These are phyloP conservation scores for Sphaerostilbella broomeana DNA, from an alignment of 2,329 filamentous ascomycete species.

Conservation along the genomic window DNA sequence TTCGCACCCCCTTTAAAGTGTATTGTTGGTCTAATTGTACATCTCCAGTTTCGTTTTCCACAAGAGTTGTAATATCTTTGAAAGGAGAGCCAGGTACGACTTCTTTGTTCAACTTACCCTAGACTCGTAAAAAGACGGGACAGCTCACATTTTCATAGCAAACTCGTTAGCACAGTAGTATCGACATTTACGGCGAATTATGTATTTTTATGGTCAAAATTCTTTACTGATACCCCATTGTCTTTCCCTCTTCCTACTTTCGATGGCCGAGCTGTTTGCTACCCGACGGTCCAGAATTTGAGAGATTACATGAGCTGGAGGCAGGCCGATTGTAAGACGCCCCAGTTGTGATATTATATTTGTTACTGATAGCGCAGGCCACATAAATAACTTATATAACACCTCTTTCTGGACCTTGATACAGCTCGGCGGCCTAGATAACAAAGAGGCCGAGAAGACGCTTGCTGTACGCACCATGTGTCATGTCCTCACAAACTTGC, in stretches of 20 bases:
- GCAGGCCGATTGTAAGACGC: constrained; percentile 78
- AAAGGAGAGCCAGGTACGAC: constrained; percentile 67
- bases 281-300: constrained; percentile 74
- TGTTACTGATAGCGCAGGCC: constrained; percentile 48
- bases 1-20: not conserved
- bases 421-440: constrained; percentile 65
- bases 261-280: constrained; percentile 85
- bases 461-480: constrained; percentile 54
- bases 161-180: constrained; percentile 83
- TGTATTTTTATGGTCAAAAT: constrained; percentile 68
- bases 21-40: constrained; percentile 6
- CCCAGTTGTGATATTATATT: not conserved
- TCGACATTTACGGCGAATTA: constrained; percentile 94
- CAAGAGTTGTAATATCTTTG: constrained; percentile 74
- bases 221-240: constrained; percentile 66
- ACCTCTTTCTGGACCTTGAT: constrained; percentile 93
- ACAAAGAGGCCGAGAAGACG: constrained; percentile 71
- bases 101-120: not conserved
- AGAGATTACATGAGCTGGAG: constrained; percentile 96
- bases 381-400: constrained; percentile 98
- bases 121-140: not conserved
- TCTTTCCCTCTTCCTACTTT: constrained; percentile 77
- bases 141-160: constrained; percentile 46
- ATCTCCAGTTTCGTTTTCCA: constrained; percentile 73
- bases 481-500: not conserved